Base-by-base conservation (phyloP, 371 early-diverging fungal species). In the Rhizopus delemar region DNA sequence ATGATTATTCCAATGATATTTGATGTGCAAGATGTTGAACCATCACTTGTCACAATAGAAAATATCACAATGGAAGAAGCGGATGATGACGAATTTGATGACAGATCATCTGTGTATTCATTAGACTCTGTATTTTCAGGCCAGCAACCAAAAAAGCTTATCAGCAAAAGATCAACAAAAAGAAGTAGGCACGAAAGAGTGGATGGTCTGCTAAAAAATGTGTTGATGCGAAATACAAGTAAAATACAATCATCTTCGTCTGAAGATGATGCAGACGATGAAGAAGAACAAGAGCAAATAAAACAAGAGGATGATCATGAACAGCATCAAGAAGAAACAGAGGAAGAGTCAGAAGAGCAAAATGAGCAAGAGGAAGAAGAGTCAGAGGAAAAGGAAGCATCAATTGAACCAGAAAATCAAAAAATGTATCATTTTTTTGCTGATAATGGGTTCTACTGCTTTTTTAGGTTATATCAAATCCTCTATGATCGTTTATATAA, bases 381-480 rank as follows among this genome's bases (percentile, higher is more conserved):
- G 3, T 51, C 32, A 41, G 35, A 13, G 7, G 12, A 32, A 15
- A 45, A 52, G 4, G 58, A 52, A 33, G 13, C 16, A 11, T 49
- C 51, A 0, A 15, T 62, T 9, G 56, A 67, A 15, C 57, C 56
- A 32, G 63, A 56, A 22, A 60, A 71, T 46, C 68, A 73, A 31
- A 62, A 68, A 15, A 63, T 62, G 8, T 71, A 78, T 49, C 80
- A 78, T 50, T 80, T 90, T 46, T 86, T 88, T 70, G 87, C 86
- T 4, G 93, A 95, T 65, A 86, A 80, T 57, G 71, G 65, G 34
- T 90, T 89, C 56, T 98, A 93, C 69, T 89, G 87, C 51, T 93
- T 98, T 62, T 83, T 97, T 70, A 75, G 97, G 28, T 82, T 93
- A 46, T 90, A 89, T 65, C 89, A 69, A 54, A 57, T 65, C 3